phyloP scores from a whole-genome alignment of 495 filamentous ascomycete genomes.

The Bacidia gigantensis region DNA sequence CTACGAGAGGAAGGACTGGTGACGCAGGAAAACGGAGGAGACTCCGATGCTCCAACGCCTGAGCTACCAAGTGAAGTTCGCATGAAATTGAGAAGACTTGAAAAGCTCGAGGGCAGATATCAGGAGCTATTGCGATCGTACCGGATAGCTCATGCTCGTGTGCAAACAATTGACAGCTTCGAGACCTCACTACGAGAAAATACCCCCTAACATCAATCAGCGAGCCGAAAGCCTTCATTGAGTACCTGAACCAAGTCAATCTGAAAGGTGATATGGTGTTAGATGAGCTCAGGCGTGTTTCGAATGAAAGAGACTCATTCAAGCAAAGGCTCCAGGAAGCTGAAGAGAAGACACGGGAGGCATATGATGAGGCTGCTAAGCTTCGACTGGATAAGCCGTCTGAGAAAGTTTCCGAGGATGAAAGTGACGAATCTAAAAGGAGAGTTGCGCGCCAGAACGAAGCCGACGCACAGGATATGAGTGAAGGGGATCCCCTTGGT shows the following conservation, averaged over 20 bases:
- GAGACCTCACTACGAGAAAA: constrained; percentile 82
- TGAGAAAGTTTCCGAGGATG: constrained; percentile 8
- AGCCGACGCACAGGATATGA: constrained; percentile 10
- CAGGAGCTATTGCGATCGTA: constrained; percentile 84
- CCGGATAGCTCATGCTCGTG: constrained; percentile 72
- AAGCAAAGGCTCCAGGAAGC: constrained; percentile 63
- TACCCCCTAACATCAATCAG: constrained; percentile 73
- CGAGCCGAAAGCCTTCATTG: constrained; percentile 72
- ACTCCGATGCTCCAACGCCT: constrained; percentile 13
- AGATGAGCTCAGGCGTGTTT: constrained; percentile 82
- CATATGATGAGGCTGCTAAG: constrained; percentile 36
- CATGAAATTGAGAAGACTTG: constrained; percentile 49
- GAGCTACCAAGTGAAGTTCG: constrained; percentile 65
- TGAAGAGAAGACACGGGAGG: constrained; percentile 47
- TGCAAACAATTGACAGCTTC: constrained; percentile 77
- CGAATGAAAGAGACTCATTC: constrained; percentile 63
- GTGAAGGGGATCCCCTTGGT: constrained; percentile 12
- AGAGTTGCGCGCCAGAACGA: not conserved
- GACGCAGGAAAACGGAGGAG: not conserved
- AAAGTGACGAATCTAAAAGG: constrained; percentile 16
- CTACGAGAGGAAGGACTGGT: not conserved
- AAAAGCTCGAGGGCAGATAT: constrained; percentile 77
- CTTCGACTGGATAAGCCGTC: constrained; percentile 29
- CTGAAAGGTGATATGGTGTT: constrained; percentile 78
- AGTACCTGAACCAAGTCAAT: constrained; percentile 86